Evolutionary conservation across 1,284 basidiomycete genomes (phyloP).

Genomic region (Coniferiporia weirii): DNA sequence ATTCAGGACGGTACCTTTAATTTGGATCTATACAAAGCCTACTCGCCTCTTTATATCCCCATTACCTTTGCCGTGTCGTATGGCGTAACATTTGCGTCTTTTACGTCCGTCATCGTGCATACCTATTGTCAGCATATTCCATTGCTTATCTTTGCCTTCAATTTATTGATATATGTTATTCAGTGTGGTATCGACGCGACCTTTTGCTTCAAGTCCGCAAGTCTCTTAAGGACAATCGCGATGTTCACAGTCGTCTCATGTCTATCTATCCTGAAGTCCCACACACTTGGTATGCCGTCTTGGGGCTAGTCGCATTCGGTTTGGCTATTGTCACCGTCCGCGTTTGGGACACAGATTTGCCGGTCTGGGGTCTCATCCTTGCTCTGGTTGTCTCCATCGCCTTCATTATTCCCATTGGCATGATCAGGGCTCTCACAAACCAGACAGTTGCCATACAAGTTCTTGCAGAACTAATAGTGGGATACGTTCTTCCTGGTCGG

Average conservation of each 20-base stretch:
- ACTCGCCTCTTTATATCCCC: constrained; percentile 71
- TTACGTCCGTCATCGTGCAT: constrained; percentile 72
- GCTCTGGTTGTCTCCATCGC: constrained; percentile 49
- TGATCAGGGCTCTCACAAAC: constrained; percentile 83
- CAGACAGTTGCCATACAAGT: constrained; percentile 65
- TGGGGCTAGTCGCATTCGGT: constrained; percentile 57
- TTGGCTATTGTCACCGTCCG: constrained; percentile 61
- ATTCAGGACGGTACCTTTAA: constrained; percentile 62
- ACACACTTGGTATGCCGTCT: constrained; percentile 63
- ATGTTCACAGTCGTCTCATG: constrained; percentile 86
- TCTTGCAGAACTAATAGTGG: constrained; percentile 70
- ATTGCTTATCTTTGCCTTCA: not conserved
- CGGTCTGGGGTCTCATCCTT: constrained; percentile 70
- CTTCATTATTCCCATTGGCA: constrained; percentile 66
- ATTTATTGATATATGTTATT: constrained; percentile 15
- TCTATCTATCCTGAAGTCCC: constrained; percentile 75
- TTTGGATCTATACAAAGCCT: constrained; percentile 54
- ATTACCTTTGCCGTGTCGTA: constrained; percentile 64
- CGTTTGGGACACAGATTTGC: constrained; percentile 64
- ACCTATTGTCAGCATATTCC: constrained; percentile 55
- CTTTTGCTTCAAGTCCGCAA: constrained; percentile 64
- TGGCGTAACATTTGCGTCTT: constrained; percentile 67
- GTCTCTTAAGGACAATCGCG: constrained; percentile 64
- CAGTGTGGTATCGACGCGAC: constrained; percentile 82
- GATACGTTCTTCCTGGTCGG: constrained; percentile 71